Evolutionary conservation across 108 stramenopile genomes (phyloP), one percentile per base, ranked within the genome.

Genomic region (Discostella pseudostelligera): DNA sequence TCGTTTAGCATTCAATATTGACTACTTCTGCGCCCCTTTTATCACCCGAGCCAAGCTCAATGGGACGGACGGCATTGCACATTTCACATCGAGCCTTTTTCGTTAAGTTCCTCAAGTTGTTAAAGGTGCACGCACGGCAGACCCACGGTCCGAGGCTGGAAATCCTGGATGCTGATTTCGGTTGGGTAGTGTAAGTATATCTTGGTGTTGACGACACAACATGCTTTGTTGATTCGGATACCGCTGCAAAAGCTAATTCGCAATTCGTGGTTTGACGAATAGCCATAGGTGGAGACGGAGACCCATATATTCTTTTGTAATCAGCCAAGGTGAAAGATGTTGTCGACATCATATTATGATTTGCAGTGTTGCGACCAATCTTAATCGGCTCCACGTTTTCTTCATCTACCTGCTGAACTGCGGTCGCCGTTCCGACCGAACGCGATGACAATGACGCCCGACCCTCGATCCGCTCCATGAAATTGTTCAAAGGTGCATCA

Each of bases 61-160:
- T 56, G 16, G 57, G 22, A 57, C 67, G 56, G 13, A 47, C 20
- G 35, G 58, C 17, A 55, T 70, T 35, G 32, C 69, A 70, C 59
- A 70, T 42, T 62, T 60, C 59, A 51, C 69, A 70, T 35, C 50
- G 53, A 5, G 69, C 59, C 21, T 45, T 51, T 21, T 21, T 24
- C n/a, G 58, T 53, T 10, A 48, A 54, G 39, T 59, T 60, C 20
- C 43, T 42, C 42, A 61, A 51, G 53, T 70, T 70, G 7, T 39
- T 8, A 39, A 61, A 70, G 8, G 69, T 70, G 36, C 69, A 70
- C 2, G 17, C 13, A 9, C 10, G 5, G 48, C 69, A 70, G 24
- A 12, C 35, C 69, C 69, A 70, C 16, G 59, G 53, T 28, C 69
- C 69, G 20, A 59, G 39, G 32, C 21, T 49, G 16, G 49, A 29